Evolutionary conservation across 495 filamentous ascomycete species (phyloP), one percentile per base, ranked within the genome.

Genomic region (Penicillium argentinense): DNA sequence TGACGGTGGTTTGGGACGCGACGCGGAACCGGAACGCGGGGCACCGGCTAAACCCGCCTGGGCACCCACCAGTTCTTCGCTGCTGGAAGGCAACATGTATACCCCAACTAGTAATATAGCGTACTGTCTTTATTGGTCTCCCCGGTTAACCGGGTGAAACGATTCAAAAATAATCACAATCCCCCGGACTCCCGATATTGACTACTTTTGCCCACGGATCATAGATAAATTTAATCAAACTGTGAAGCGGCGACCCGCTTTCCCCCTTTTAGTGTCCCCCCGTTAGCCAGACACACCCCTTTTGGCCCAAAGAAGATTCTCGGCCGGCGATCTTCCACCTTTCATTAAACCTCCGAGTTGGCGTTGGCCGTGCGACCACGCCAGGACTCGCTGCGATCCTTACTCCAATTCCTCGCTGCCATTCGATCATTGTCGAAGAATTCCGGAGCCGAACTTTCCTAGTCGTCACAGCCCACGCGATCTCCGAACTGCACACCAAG

Each of bases 261-360:
- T 37, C 18, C 18, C 48, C 53, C 47, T 54, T 47, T 54, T 51
- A 45, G 39, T 41, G 22, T 49, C 37, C 44, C 50, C 51, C 49
- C 25, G 34, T 48, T 49, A 48, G 49, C 36, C 53, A 44, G 42
- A 19, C 29, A 47, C 44, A 45, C 60, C 60, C 60, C 48, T 57
- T 60, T 63, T 55, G 34, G 40, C 54, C 51, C 40, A 55, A 63
- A 56, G 53, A 53, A 63, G 60, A 45, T 57, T 56, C 51, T 60
- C 54, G 47, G 30, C 60, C 60, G 60, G 25, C 51, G 60, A 63
- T 63, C 60, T 28, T 39, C 29, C 46, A 57, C 36, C 49, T 47
- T 45, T 57, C 57, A 61, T 61, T 56, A 58, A 61, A 59, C 49
- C 43, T 52, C 49, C 42, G 39, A 46, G 32, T 48, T 40, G 33